These are phyloP conservation scores for Pseudozyma sp. DNA, from an alignment of 1,284 basidiomycete species.

Conservation along the genomic window DNA sequence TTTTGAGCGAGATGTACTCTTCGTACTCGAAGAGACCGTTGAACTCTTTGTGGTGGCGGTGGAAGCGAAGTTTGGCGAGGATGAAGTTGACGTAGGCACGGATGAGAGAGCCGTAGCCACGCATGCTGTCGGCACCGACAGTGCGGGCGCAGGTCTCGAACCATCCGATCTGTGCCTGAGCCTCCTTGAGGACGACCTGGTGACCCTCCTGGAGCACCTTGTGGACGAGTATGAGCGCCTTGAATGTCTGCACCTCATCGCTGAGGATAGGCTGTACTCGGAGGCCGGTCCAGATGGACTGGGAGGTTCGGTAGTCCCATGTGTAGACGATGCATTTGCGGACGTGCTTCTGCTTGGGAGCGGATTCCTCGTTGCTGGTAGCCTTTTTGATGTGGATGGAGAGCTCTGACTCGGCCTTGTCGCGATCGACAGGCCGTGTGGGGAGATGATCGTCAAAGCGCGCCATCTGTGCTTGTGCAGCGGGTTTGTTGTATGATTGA, in stretches of 20 bases:
- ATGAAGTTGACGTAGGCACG: slow-evolving; percentile 67
- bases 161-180: slow-evolving; percentile 67
- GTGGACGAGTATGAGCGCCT: slow-evolving; percentile 68
- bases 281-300: slow-evolving; percentile 66
- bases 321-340: slow-evolving; percentile 69
- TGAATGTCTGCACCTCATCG: slow-evolving; percentile 68
- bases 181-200: slow-evolving; percentile 64
- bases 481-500: neutral
- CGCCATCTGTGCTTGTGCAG: slow-evolving; percentile 17
- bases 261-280: slow-evolving; percentile 67
- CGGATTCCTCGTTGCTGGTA: slow-evolving; percentile 63
- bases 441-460: slow-evolving; percentile 61
- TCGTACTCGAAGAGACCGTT: slow-evolving; percentile 69
- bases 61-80: slow-evolving; percentile 67
- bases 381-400: slow-evolving; percentile 67
- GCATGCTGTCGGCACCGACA: slow-evolving; percentile 59
- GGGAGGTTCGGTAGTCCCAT: slow-evolving; percentile 68
- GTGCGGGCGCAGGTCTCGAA: slow-evolving; percentile 67
- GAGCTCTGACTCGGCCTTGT: slow-evolving; percentile 67
- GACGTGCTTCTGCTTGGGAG: slow-evolving; percentile 69
- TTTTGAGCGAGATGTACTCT: slow-evolving; percentile 69
- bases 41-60: slow-evolving; percentile 68
- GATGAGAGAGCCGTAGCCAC: slow-evolving; percentile 65
- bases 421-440: slow-evolving; percentile 66
- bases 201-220: slow-evolving; percentile 68